phyloP scores from a whole-genome alignment of 2,329 filamentous ascomycete species.

The Pyrenochaeta sp. region DNA sequence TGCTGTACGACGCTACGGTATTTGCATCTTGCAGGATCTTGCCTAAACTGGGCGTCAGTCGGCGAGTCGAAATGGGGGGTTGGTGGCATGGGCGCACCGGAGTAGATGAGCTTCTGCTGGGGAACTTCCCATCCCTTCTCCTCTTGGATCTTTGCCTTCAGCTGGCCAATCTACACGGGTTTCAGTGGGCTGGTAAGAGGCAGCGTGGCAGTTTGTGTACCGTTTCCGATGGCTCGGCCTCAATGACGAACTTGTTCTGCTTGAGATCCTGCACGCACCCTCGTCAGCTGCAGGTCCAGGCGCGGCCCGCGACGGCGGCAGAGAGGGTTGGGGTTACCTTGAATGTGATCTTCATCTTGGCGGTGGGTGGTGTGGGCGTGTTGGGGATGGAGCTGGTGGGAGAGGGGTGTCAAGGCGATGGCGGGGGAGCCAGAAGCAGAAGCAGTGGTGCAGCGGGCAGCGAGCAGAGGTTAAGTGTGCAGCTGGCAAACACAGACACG shows the following conservation, averaged over 20 bases:
- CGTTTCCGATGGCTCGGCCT: conserved; percentile 90
- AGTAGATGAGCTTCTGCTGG: conserved; percentile 96
- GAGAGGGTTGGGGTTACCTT: conserved; percentile 59
- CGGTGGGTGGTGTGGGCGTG: conserved; percentile 25
- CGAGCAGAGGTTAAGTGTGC: no score
- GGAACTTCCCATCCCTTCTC: conserved; percentile 95
- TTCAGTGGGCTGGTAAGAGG: conserved; percentile 22
- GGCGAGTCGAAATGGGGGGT: conserved; percentile 22
- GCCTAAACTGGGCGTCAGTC: conserved; percentile 62
- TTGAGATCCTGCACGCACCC: conserved; percentile 83
- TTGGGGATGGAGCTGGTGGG: conserved; percentile 28
- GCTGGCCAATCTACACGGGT: conserved; percentile 73
- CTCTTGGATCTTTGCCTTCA: conserved; percentile 90
- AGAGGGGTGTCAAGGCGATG: conserved; percentile 30
- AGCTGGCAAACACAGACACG: neutral
- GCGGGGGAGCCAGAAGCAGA: conserved; percentile 20
- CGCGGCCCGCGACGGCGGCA: neutral
- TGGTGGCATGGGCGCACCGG: conserved; percentile 66
- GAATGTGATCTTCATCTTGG: conserved; percentile 73
- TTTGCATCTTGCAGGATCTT: conserved; percentile 99
- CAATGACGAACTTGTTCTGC: conserved; percentile 97
- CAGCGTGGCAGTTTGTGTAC: conserved; percentile 60
- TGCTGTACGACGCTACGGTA: conserved; percentile 95
- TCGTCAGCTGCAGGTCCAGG: conserved; percentile 26
- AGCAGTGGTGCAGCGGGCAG: no score